Base-by-base conservation (phyloP, 306 rosid genomes). In the Malus asiatica region DNA sequence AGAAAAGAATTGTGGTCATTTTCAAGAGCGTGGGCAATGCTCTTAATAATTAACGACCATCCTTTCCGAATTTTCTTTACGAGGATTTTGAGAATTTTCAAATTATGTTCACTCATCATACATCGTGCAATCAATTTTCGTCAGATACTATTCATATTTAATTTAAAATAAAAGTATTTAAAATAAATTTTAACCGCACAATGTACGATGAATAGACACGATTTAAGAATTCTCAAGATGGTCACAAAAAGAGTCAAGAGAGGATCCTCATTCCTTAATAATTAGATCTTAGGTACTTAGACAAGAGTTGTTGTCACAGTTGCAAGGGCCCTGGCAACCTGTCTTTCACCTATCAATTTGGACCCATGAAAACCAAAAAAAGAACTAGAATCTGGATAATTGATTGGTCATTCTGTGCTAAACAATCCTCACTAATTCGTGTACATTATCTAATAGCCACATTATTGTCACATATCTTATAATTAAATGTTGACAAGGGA, bases 231-330 rank as follows among this genome's bases (percentile, higher is more conserved):
- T 1, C 1, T 0, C 40, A 0, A 0, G 2, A 7, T 38, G 2
- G 0, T 38, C 42, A 1, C 2, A 38, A 38, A 38, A 2, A 33
- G 2, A 1, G 6, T 33, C 8, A 8, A 0, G 38, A 33, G 0
- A 38, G 42, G 2, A 38, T 1, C 42, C 42, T 38, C 10, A 38
- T 38, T 38, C 42, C 71, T 77, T 79, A 84, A 86, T 88, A 74
- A 84, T 82, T 86, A 81, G 83, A 82, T 82, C 88, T 77, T 77
- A 82, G 82, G 83, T 82, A 78, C 82, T 69, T 79, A 67, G 85
- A 88, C 86, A 83, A 42, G 75, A 81, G 90, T 83, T 79, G 86
- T 80, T 84, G 89, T 66, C 90, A 78, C 82, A 79, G 86, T 83
- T 27, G 23, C 32, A 38, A 77, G 83, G 87, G 82, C 87, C 89